Evolutionary conservation across 805 yeast genomes (phyloP).

Genomic region (Schwanniomyces polymorphus): DNA sequence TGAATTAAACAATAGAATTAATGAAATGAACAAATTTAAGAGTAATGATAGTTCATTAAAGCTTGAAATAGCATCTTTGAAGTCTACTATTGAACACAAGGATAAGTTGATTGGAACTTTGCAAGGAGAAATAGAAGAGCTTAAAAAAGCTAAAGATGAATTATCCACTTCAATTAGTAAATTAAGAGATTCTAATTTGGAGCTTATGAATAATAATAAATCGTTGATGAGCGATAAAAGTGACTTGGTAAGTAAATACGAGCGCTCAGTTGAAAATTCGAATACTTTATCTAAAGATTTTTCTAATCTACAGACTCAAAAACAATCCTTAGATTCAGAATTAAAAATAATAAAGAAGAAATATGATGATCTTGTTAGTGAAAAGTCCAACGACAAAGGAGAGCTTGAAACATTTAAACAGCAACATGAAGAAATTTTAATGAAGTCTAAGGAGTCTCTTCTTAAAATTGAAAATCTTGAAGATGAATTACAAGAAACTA

Average conservation of each 20-base stretch:
- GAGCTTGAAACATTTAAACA: constrained; percentile 50
- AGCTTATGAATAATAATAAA: constrained; percentile 35
- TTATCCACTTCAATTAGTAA: constrained; percentile 38
- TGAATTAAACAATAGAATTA: constrained; percentile 32
- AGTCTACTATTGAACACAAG: constrained; percentile 45
- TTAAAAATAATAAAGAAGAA: constrained; percentile 41
- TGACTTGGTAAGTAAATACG: constrained; percentile 43
- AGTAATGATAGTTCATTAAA: constrained; percentile 46
- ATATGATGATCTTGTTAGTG: constrained; percentile 30
- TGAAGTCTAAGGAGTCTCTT: constrained; percentile 66
- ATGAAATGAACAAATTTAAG: constrained; percentile 27
- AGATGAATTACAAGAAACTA: constrained; percentile 79
- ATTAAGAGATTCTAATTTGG: constrained; percentile 41
- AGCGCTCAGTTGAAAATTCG: constrained; percentile 29
- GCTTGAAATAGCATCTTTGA: constrained; percentile 48
- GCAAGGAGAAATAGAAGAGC: constrained; percentile 31
- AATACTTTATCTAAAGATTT: constrained; percentile 34
- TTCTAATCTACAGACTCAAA: constrained; percentile 42
- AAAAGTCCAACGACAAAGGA: constrained; percentile 34
- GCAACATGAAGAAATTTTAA: constrained; percentile 69
- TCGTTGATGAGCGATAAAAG: constrained; percentile 37
- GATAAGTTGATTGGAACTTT: constrained; percentile 41
- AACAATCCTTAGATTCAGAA: constrained; percentile 38
- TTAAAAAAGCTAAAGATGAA: constrained; percentile 39
- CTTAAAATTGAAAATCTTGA: constrained; percentile 64